Percentiles rank a stretch among this genome's conserved stretches.
Evolutionary conservation across 495 filamentous ascomycete genomes (phyloP).

Genomic region (Trichoderma gamsii): DNA sequence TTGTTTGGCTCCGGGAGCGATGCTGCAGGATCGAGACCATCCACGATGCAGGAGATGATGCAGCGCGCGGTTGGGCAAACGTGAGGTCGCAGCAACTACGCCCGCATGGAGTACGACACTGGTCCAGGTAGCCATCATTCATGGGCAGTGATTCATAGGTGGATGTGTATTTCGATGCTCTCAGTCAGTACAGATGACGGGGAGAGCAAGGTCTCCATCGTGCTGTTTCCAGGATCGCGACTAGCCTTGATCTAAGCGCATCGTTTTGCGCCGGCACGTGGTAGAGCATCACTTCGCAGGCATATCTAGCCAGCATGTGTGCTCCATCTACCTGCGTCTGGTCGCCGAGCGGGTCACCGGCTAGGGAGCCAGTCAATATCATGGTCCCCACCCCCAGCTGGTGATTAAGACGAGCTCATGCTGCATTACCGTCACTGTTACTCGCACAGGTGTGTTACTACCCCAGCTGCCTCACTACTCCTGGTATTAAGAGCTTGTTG

Average conservation of each 20-base stretch:
- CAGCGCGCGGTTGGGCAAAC: neutral
- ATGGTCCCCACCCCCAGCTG: constrained; percentile 1
- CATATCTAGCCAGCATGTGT: neutral
- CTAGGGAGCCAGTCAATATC: neutral
- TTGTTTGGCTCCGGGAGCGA: constrained; percentile 2
- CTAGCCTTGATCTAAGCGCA: constrained; percentile 13
- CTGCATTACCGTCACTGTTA: neutral
- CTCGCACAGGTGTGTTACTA: neutral
- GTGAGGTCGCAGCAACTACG: neutral
- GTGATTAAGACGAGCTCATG: neutral
- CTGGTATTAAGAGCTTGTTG: neutral
- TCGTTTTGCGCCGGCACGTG: neutral
- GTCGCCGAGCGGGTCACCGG: constrained; percentile 9
- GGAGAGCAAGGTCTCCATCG: neutral
- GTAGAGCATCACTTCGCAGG: neutral
- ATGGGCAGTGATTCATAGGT: neutral
- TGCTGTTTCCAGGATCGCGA: neutral
- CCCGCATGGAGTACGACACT: neutral
- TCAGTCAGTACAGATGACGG: neutral
- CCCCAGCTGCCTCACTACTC: neutral
- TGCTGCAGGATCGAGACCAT: constrained; percentile 7
- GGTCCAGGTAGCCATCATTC: neutral
- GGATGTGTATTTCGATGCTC: neutral
- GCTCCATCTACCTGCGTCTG: constrained; percentile 11
- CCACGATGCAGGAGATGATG: constrained; percentile 11